A percentile compares a stretch with the other conserved stretches of the same genome.
Conservation (phyloP, 164 flowering plant species). For the Dillenia suffruticosa region DNA sequence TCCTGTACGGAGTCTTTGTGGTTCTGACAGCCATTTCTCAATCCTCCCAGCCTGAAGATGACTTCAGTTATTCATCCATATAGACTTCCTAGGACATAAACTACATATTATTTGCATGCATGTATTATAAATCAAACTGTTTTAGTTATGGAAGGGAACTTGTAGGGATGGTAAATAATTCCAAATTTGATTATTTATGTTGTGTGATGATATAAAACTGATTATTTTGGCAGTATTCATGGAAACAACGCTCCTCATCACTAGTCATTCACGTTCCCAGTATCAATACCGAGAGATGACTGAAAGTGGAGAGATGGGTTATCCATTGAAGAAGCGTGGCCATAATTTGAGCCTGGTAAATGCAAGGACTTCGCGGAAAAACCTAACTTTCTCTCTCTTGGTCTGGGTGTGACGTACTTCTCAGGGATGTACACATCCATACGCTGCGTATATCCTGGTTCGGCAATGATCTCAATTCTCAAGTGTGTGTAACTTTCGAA, state of each 20-base stretch:
- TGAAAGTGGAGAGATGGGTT: too few relatives aligned
- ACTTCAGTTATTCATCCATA: slow-evolving; percentile 54
- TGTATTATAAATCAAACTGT: not conserved
- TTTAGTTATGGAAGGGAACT: not conserved
- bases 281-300: too few relatives aligned
- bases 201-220: slow-evolving; percentile 14
- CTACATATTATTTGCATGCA: too few relatives aligned
- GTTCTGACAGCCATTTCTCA: slow-evolving; percentile 36
- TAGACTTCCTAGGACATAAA: slow-evolving; percentile 2
- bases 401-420: slow-evolving; percentile 12
- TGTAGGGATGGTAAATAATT: too few relatives aligned
- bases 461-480: too few relatives aligned
- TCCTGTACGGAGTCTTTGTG: slow-evolving; percentile 62
- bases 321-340: too few relatives aligned
- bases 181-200: not conserved
- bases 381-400: slow-evolving; percentile 14
- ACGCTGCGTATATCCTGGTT: too few relatives aligned
- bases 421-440: slow-evolving; percentile 22
- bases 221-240: slow-evolving; percentile 4
- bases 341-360: too few relatives aligned
- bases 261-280: not conserved
- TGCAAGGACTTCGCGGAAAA: not conserved
- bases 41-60: slow-evolving; percentile 27
- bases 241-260: slow-evolving; percentile 4
- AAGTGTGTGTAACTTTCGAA: too few relatives aligned